Percentiles rank a stretch among this genome's conserved stretches.
Conservation (phyloP, 2,329 filamentous ascomycete species). For the Phaeomoniella chlamydospora region DNA sequence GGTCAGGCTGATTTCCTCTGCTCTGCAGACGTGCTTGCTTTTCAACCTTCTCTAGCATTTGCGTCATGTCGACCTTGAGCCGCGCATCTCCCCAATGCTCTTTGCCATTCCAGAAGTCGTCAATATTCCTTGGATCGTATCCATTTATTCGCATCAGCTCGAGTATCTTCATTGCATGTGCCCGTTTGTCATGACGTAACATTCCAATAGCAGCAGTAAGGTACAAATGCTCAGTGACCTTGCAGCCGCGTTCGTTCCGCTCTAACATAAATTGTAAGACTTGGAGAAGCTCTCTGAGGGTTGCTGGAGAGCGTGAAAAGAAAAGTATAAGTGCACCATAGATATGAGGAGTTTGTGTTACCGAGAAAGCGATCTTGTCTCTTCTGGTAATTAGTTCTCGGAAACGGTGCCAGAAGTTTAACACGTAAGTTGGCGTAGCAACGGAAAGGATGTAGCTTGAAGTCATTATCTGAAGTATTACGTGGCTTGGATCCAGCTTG, state of each 20-base stretch:
- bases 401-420: not conserved
- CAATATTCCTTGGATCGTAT: not conserved
- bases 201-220: not conserved
- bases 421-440: not conserved
- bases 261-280: not conserved
- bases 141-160: not conserved
- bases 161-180: not conserved
- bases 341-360: not conserved
- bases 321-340: not conserved
- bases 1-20: not conserved
- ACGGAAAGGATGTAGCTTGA: not conserved
- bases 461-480: not conserved
- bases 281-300: not conserved
- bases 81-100: not conserved
- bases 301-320: not conserved
- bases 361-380: not conserved
- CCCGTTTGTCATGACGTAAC: not conserved
- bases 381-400: not conserved
- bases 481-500: not conserved
- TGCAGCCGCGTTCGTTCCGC: not conserved
- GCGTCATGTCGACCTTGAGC: not conserved
- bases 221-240: not conserved
- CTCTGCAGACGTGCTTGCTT: not conserved
- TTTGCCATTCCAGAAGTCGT: not conserved
- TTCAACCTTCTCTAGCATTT: not conserved